Conservation (phyloP, 2,329 filamentous ascomycete species). For the Xylariaceae sp. region DNA sequence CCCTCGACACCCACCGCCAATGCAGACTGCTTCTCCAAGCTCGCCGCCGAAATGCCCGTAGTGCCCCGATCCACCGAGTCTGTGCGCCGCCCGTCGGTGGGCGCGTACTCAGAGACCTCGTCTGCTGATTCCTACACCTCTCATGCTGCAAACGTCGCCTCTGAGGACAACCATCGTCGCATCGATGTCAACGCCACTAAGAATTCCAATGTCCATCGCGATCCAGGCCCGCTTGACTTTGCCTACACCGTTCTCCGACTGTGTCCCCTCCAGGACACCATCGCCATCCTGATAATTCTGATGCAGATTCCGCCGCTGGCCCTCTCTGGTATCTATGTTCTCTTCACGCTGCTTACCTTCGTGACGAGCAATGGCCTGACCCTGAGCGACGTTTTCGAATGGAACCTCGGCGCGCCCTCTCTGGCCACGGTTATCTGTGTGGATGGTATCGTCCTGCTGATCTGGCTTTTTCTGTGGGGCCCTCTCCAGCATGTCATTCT, state of each 20-base stretch:
- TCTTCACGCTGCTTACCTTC: slow-evolving; percentile 90
- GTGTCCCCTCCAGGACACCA: slow-evolving; percentile 87
- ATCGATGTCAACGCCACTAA: slow-evolving; percentile 68
- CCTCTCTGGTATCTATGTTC: slow-evolving; percentile 80
- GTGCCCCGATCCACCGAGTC: slow-evolving; percentile 40
- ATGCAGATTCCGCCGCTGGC: slow-evolving; percentile 87
- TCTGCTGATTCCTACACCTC: slow-evolving; percentile 48
- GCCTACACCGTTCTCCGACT: slow-evolving; percentile 82
- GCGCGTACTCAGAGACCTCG: slow-evolving; percentile 50
- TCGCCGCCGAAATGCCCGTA: slow-evolving; percentile 36
- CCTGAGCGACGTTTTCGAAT: slow-evolving; percentile 87
- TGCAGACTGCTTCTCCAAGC: slow-evolving; percentile 35
- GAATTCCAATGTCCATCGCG: slow-evolving; percentile 62
- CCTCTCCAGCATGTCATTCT: slow-evolving; percentile 83
- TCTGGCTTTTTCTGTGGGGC: slow-evolving; percentile 84
- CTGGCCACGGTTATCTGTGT: slow-evolving; percentile 78
- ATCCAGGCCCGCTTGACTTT: slow-evolving; percentile 68
- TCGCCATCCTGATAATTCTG: slow-evolving; percentile 92
- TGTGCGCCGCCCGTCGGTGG: slow-evolving; percentile 33
- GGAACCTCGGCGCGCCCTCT: slow-evolving; percentile 78
- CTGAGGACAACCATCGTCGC: slow-evolving; percentile 53
- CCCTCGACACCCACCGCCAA: slow-evolving; percentile 35
- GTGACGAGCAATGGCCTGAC: slow-evolving; percentile 77
- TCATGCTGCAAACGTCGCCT: slow-evolving; percentile 33
- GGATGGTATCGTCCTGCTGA: slow-evolving; percentile 73